Percentiles rank a stretch among this genome's conserved stretches.
Conservation (phyloP, 163 green algal genomes). For the Chlamydomonas reinhardtii region DNA sequence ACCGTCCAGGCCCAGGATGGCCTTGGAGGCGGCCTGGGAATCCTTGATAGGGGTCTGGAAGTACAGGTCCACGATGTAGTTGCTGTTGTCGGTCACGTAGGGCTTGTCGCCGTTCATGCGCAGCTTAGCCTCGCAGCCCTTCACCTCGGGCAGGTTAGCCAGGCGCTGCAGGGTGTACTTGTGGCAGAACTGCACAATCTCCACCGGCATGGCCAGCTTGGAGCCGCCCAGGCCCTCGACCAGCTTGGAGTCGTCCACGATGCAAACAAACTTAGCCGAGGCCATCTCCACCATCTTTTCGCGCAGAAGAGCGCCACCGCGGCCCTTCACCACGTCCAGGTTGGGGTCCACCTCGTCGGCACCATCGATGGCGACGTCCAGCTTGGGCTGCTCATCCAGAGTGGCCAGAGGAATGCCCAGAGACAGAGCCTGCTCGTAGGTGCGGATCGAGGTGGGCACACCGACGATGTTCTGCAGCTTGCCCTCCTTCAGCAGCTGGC, state of each 20-base stretch:
- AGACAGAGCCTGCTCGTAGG: conserved; percentile 73
- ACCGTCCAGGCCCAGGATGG: conserved; percentile 86
- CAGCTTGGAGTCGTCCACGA: conserved; percentile 99
- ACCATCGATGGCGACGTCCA: conserved; percentile 99
- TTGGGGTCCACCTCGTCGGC: conserved; percentile 96
- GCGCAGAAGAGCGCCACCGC: conserved; percentile 95
- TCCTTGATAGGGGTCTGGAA: conserved; percentile 92
- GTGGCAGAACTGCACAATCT: conserved; percentile 99
- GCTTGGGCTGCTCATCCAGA: conserved; percentile 94
- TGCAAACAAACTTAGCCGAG: conserved; percentile 97
- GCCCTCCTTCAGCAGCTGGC: conserved; percentile 93
- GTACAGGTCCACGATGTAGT: conserved; percentile 99
- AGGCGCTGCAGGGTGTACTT: conserved; percentile 92
- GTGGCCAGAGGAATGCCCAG: conserved; percentile 97
- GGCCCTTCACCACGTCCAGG: conserved; percentile 98
- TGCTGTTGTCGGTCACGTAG: conserved; percentile 99
- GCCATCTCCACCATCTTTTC: conserved; percentile 99
- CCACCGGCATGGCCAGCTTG: conserved; percentile 97
- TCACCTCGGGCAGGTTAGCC: conserved; percentile 79
- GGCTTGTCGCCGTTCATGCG: conserved; percentile 95
- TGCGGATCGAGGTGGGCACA: conserved; percentile 94
- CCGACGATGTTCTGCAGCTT: conserved; percentile 97
- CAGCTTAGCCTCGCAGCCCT: conserved; percentile 88
- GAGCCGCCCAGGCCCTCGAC: conserved; percentile 92
- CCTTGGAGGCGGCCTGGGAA: conserved; percentile 77